phyloP scores from a whole-genome alignment of 2,329 filamentous ascomycete species.

The Exserohilum turcica region DNA sequence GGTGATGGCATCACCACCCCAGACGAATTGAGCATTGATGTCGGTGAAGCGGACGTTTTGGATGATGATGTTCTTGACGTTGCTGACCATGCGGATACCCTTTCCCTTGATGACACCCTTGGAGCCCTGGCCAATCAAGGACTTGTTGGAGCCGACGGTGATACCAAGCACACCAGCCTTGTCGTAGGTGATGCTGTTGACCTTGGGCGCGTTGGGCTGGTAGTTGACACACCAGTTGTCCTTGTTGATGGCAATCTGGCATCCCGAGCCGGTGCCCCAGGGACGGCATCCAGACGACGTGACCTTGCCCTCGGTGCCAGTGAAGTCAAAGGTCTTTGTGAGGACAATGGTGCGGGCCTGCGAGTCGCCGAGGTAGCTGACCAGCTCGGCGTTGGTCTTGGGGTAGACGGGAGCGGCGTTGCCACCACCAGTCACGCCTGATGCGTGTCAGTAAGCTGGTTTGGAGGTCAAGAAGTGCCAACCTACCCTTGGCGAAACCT shows the following conservation, averaged over 20 bases:
- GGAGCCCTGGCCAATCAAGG: slow-evolving; percentile 59
- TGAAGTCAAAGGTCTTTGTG: slow-evolving; percentile 62
- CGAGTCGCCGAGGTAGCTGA: slow-evolving; percentile 62
- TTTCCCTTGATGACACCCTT: slow-evolving; percentile 64
- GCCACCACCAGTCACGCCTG: slow-evolving; percentile 32
- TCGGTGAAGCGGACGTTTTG: slow-evolving; percentile 53
- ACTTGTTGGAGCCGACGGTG: slow-evolving; percentile 63
- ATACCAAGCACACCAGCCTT: slow-evolving; percentile 60
- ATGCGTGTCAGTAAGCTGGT: background rate
- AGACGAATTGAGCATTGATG: slow-evolving; percentile 45
- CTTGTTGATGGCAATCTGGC: slow-evolving; percentile 65
- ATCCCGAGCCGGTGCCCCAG: slow-evolving; percentile 55
- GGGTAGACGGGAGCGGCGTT: slow-evolving; percentile 31
- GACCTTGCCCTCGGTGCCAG: slow-evolving; percentile 59
- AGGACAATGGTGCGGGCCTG: slow-evolving; percentile 63
- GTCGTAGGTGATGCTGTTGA: slow-evolving; percentile 54
- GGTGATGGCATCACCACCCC: slow-evolving; percentile 45
- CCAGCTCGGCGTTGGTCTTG: slow-evolving; percentile 55
- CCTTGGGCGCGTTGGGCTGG: slow-evolving; percentile 57
- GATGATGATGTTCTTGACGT: slow-evolving; percentile 60
- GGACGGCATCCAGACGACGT: slow-evolving; percentile 63
- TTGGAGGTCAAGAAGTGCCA: too few species aligned
- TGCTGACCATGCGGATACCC: slow-evolving; percentile 54
- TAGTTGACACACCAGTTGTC: slow-evolving; percentile 64
- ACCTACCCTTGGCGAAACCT: slow-evolving; percentile 33